phyloP scores from a whole-genome alignment of 352 stramenopile species.

The Phytopythium ostracodes region DNA sequence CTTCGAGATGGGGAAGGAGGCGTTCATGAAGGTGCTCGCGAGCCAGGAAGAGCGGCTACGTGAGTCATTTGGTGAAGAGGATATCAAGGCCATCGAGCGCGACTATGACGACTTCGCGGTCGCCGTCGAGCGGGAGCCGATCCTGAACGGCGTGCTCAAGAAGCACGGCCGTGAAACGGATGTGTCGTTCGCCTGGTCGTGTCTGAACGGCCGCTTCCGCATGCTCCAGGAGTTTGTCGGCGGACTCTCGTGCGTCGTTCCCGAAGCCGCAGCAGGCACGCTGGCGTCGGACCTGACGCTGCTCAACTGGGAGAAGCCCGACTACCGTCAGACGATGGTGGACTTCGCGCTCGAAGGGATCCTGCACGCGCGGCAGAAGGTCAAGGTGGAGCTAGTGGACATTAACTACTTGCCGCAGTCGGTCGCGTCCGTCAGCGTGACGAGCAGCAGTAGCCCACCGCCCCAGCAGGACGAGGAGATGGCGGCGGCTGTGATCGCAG shows the following conservation, averaged over 20 bases:
- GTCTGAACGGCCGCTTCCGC: slow-evolving; percentile 39
- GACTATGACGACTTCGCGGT: slow-evolving; percentile 49
- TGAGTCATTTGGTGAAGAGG: slow-evolving; percentile 35
- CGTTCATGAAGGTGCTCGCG: slow-evolving; percentile 35
- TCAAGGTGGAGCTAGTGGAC: slow-evolving; percentile 57
- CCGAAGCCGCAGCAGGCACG: slow-evolving; percentile 24
- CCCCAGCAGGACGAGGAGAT: slow-evolving; percentile 17
- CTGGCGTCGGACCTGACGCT: slow-evolving; percentile 33
- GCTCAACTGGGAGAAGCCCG: slow-evolving; percentile 65
- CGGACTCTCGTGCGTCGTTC: slow-evolving; percentile 39
- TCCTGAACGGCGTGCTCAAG: slow-evolving; percentile 46
- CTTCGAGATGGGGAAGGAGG: slow-evolving; percentile 51
- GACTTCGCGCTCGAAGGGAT: slow-evolving; percentile 66
- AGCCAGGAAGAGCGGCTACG: slow-evolving; percentile 36
- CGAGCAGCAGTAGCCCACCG: slow-evolving; percentile 4
- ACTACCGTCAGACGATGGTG: slow-evolving; percentile 54
- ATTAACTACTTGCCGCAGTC: slow-evolving; percentile 29
- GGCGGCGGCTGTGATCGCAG: slow-evolving; percentile 8
- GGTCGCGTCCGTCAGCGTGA: slow-evolving; percentile 7
- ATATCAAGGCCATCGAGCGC: slow-evolving; percentile 36
- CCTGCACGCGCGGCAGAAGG: slow-evolving; percentile 62
- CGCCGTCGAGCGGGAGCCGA: slow-evolving; percentile 40
- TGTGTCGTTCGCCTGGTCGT: slow-evolving; percentile 61
- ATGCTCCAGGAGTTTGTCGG: slow-evolving; percentile 59
- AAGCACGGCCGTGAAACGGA: slow-evolving; percentile 57